These are phyloP conservation scores for Emergomyces orientalis DNA, from an alignment of 2,329 filamentous ascomycete genomes.

Conservation along the genomic window DNA sequence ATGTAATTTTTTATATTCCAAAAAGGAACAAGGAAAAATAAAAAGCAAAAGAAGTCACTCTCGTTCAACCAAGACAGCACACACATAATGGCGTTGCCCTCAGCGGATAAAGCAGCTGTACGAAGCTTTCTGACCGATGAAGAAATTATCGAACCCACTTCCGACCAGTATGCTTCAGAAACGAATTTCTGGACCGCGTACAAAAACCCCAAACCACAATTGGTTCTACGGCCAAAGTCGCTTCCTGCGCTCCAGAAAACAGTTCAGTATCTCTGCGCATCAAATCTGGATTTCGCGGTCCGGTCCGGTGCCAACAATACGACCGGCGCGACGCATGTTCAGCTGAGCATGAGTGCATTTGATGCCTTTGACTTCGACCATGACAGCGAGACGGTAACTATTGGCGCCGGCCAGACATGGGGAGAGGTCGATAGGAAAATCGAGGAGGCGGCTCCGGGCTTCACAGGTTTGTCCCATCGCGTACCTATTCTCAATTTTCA, in stretches of 20 bases:
- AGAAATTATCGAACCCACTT: constrained; percentile 21
- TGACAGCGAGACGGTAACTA: constrained; percentile 22
- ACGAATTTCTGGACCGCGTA: constrained; percentile 27
- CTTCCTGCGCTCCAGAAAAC: constrained; percentile 24
- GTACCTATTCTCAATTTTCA: neutral
- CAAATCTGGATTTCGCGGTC: constrained; percentile 30
- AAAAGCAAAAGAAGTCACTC: neutral
- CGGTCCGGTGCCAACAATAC: constrained; percentile 31
- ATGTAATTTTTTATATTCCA: neutral
- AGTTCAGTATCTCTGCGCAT: constrained; percentile 26
- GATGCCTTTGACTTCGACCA: constrained; percentile 29
- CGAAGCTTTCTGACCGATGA: constrained; percentile 9
- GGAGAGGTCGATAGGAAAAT: constrained; percentile 29
- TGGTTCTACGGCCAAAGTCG: constrained; percentile 28
- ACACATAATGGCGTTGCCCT: neutral
- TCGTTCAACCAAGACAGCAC: neutral
- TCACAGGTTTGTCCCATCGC: constrained; percentile 19
- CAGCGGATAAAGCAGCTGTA: neutral
- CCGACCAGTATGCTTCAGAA: constrained; percentile 17
- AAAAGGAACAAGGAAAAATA: neutral
- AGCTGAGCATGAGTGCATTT: constrained; percentile 32
- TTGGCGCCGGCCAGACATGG: constrained; percentile 34
- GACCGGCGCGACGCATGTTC: constrained; percentile 29
- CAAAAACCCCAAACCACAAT: constrained; percentile 25
- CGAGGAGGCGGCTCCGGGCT: constrained; percentile 27